Evolutionary conservation across 1,284 basidiomycete genomes (phyloP), one percentile per base, ranked within the genome.

Genomic region (Ceraceosorus bombacis): DNA sequence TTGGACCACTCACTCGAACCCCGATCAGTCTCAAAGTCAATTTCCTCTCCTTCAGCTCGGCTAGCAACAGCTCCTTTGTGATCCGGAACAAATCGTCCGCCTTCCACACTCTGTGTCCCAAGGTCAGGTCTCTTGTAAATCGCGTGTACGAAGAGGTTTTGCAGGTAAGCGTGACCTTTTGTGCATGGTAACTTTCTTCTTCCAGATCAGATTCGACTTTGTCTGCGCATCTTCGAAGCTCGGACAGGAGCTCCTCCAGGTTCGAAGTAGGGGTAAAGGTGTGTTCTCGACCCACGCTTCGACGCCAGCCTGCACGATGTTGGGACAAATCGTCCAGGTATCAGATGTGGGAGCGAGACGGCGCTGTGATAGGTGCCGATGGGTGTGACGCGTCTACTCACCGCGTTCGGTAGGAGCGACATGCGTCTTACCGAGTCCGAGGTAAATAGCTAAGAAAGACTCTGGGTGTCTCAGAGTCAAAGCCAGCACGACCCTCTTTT

Each of bases 211-310:
- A 61, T 41, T 66, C 67, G 39, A 76, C 72, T n/a, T 65, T 62
- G 6, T 62, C 54, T 1, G 72, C 71, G 10, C 69, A 66, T 43
- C 66, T 54, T 8, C 61, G 66, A 15, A 76, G 65, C 13, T 70
- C 51, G 6, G 59, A 60, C 15, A 70, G 62, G 40, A 76, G 57
- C 17, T 52, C 43, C 6, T 58, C 50, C 0, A 55, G 54, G 41
- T 75, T 63, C 10, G 58, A 54, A 2, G 71, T 75, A 4, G 74
- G 73, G n/a, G 62, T 63, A 59, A 76, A 76, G 4, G 74, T 76
- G 53, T 67, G 68, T 40, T 76, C 74, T n/a, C 73, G 62, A 9
- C 74, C 73, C n/a, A 75, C 70, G 17, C 69, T 71, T 49, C 70
- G 69, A 51, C 74, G 69, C 43, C 43, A 46, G 43, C 43, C 43